Percentiles rank a stretch among this genome's conserved stretches.
Evolutionary conservation across 805 yeast species (phyloP).

Genomic region (Candida montana): DNA sequence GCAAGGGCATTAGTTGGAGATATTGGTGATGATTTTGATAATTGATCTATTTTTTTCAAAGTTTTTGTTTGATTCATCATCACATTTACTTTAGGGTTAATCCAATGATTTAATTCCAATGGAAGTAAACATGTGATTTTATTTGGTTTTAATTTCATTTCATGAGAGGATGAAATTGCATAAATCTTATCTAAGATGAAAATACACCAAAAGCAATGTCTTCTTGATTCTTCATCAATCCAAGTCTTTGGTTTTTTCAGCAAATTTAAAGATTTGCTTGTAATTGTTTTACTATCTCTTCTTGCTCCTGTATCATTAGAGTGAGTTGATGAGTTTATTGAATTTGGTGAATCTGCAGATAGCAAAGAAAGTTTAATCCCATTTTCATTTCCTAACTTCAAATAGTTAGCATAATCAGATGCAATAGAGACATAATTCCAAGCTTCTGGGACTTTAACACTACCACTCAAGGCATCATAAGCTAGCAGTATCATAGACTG

Average conservation of each 20-base stretch:
- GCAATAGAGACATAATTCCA: conserved; percentile 26
- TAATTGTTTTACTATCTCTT: conserved; percentile 14
- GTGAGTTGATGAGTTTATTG: conserved; percentile 9
- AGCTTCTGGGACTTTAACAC: conserved; percentile 22
- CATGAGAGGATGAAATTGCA: conserved; percentile 22
- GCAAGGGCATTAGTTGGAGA: neutral
- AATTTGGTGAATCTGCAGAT: conserved; percentile 18
- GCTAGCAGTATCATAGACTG: conserved; percentile 20
- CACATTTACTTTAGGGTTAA: conserved; percentile 2
- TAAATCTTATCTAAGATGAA: conserved; percentile 21
- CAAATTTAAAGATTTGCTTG: conserved; percentile 16
- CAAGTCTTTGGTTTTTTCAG: conserved; percentile 18
- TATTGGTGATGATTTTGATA: conserved; percentile 6
- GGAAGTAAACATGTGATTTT: conserved; percentile 18
- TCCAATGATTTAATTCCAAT: conserved; percentile 15
- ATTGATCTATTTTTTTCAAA: conserved; percentile 3
- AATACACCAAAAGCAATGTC: conserved; percentile 24
- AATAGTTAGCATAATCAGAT: conserved; percentile 21
- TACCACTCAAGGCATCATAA: conserved; percentile 19
- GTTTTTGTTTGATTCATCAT: conserved; percentile 5
- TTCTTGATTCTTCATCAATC: conserved; percentile 23
- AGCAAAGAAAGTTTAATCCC: conserved; percentile 8
- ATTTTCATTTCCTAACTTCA: conserved; percentile 18
- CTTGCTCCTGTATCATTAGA: conserved; percentile 14
- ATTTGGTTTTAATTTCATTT: conserved; percentile 17